Evolutionary conservation across 208 protist genomes (phyloP).

Genomic region (Crithidia fasciculata): DNA sequence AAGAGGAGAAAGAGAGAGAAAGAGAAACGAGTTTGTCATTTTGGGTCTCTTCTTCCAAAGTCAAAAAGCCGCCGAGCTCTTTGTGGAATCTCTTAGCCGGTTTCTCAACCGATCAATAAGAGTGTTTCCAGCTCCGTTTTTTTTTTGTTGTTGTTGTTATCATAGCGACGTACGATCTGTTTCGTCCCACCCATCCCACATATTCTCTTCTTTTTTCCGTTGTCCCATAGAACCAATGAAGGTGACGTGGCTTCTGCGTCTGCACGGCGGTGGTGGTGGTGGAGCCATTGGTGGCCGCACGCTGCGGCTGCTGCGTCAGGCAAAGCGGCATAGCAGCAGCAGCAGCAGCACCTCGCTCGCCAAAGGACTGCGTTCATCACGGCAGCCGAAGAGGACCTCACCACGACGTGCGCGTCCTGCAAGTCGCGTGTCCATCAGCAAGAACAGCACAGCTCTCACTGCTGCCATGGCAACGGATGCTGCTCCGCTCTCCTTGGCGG

Average conservation of each 20-base stretch:
- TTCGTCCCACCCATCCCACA: neutral
- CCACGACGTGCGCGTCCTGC: neutral
- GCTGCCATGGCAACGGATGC: neutral
- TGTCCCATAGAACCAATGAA: neutral
- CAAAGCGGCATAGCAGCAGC: neutral
- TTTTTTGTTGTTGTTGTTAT: conserved; percentile 8
- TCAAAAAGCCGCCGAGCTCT: too few species aligned
- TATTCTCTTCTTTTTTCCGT: neutral
- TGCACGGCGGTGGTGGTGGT: conserved; percentile 6
- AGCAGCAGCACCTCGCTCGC: neutral
- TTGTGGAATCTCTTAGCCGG: conserved; percentile 31
- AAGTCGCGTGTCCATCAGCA: neutral
- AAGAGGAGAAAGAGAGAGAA: too few species aligned
- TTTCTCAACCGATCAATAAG: conserved; percentile 60
- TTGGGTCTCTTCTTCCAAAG: too few species aligned
- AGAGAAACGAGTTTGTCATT: too few species aligned
- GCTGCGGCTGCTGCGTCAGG: conserved; percentile 6
- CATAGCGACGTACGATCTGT: neutral
- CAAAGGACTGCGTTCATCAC: neutral
- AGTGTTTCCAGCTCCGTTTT: neutral
- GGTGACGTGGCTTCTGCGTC: neutral
- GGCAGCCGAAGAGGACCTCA: neutral
- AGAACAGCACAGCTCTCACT: neutral
- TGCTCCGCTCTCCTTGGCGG: conserved; percentile 38
- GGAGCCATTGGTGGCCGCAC: conserved; percentile 7